These are phyloP conservation scores for Nakaseomyces delphensis DNA, from an alignment of 1,139 yeast species.

Conservation along the genomic window DNA sequence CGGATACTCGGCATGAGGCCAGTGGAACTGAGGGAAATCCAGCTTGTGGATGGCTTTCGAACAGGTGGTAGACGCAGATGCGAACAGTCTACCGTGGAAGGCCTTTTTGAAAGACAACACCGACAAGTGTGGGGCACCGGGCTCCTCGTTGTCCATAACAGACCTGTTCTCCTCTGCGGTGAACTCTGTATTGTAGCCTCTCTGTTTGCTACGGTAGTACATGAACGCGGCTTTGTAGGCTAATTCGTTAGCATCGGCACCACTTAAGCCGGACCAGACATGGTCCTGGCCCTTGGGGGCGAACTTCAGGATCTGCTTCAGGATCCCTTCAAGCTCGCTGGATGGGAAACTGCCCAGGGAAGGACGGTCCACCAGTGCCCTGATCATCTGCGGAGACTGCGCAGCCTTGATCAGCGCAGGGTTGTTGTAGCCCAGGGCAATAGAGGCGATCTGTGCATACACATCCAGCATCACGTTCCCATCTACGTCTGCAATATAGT, in stretches of 20 bases:
- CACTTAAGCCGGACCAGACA: constrained; percentile 65
- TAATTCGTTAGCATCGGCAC: constrained; percentile 70
- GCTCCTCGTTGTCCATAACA: constrained; percentile 57
- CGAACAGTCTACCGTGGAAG: constrained; percentile 70
- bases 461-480: constrained; percentile 57
- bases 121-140: constrained; percentile 62
- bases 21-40: constrained; percentile 66
- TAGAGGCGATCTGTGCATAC: constrained; percentile 67
- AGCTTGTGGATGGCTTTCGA: constrained; percentile 69
- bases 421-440: constrained; percentile 67
- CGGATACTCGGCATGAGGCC: constrained; percentile 76
- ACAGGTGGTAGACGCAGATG: constrained; percentile 62
- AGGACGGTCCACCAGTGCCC: constrained; percentile 62
- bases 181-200: constrained; percentile 46
- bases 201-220: constrained; percentile 53
- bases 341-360: constrained; percentile 71
- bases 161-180: constrained; percentile 47
- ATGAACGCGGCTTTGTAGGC: constrained; percentile 74
- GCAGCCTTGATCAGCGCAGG: constrained; percentile 59
- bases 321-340: constrained; percentile 41
- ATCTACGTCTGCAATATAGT: constrained; percentile 63
- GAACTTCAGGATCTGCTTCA: constrained; percentile 50
- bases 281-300: constrained; percentile 61
- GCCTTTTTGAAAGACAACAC: constrained; percentile 62
- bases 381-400: constrained; percentile 54